Evolutionary conservation across 495 filamentous ascomycete species (phyloP).

Genomic region (Peziza echinospora): DNA sequence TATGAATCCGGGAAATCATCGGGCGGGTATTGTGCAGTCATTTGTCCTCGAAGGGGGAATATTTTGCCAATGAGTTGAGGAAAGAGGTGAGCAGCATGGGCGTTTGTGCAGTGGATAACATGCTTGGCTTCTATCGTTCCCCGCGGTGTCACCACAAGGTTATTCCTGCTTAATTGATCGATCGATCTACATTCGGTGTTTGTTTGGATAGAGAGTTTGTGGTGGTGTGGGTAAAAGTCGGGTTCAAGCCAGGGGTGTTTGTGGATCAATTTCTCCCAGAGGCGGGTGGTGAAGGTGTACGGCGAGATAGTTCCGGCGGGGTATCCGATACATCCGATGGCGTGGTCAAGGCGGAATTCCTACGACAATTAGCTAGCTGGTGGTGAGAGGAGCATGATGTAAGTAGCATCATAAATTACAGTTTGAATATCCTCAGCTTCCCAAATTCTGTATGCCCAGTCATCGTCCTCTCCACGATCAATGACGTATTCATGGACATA

Average conservation of each 20-base stretch:
- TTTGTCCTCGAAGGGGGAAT: slow-evolving; percentile 27
- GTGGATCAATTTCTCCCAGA: slow-evolving; percentile 22
- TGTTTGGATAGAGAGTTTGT: slow-evolving; percentile 4
- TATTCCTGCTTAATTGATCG: too few relatives aligned
- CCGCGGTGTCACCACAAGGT: too few relatives aligned
- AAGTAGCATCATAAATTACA: background rate
- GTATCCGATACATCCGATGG: slow-evolving; percentile 22
- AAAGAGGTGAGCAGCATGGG: slow-evolving; percentile 25
- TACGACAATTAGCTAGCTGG: too few relatives aligned
- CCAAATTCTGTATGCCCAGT: too few relatives aligned
- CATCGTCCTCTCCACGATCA: too few relatives aligned
- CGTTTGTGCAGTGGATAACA: slow-evolving; percentile 31
- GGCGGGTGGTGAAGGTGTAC: slow-evolving; percentile 24
- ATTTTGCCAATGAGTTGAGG: slow-evolving; percentile 25
- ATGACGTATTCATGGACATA: too few relatives aligned
- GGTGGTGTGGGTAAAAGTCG: slow-evolving; percentile 23
- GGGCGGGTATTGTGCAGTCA: slow-evolving; percentile 24
- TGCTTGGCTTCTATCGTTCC: slow-evolving; percentile 22
- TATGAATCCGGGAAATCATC: too few relatives aligned
- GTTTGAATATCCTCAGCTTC: slow-evolving; percentile 3
- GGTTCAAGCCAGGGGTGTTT: slow-evolving; percentile 19
- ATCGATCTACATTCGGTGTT: slow-evolving; percentile 10
- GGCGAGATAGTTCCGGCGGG: slow-evolving; percentile 25
- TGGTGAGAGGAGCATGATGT: slow-evolving; percentile 1
- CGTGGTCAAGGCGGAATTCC: slow-evolving; percentile 16